phyloP scores from a whole-genome alignment of 176 grass and related monocot genomes.

The Dactylis glomerata region DNA sequence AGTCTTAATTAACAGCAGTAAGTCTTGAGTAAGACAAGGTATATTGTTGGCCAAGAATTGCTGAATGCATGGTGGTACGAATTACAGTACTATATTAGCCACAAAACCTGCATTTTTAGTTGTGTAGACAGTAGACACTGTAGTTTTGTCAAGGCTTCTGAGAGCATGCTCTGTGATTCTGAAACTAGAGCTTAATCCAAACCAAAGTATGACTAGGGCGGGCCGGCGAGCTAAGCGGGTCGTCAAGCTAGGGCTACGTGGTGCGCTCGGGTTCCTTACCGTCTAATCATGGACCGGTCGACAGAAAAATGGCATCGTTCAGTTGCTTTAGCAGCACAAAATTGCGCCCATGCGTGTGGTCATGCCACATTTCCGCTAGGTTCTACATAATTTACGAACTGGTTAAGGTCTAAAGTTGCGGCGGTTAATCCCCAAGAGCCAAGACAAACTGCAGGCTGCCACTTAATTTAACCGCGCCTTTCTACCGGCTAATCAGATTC shows the following conservation, averaged over 20 bases:
- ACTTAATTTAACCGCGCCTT: background rate
- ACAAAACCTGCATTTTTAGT: no score
- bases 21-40: background rate
- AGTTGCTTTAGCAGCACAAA: slow-evolving; percentile 18
- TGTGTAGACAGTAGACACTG: no score
- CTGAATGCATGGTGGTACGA: background rate
- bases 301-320: background rate
- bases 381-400: background rate
- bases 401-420: slow-evolving; percentile 59
- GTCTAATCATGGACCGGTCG: slow-evolving; percentile 3
- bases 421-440: slow-evolving; percentile 35
- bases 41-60: background rate
- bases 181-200: no score
- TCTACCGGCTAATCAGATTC: background rate
- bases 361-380: background rate
- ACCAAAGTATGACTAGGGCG: background rate
- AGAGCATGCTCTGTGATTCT: no score
- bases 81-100: no score
- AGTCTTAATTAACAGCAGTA: background rate
- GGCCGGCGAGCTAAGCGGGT: background rate
- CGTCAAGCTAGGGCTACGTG: slow-evolving; percentile 10
- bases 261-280: background rate
- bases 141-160: no score
- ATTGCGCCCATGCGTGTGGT: slow-evolving; percentile 1
- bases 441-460: background rate